Evolutionary conservation across 202 grass and related monocot species (phyloP).

Genomic region (Miscanthus sacchariflorus): DNA sequence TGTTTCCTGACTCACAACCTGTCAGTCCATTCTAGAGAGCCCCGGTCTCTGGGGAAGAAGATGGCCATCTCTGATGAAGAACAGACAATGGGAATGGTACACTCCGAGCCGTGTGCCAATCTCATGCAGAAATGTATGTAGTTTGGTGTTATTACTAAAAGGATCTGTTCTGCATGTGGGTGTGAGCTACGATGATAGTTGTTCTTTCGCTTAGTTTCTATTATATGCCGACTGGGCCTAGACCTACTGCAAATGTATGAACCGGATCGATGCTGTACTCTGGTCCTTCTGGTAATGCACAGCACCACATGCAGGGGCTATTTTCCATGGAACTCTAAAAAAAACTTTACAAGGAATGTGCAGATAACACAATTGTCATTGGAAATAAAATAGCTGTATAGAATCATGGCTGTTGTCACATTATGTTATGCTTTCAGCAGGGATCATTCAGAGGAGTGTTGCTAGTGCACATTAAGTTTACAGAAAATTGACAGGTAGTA

Average conservation of each 20-base stretch:
- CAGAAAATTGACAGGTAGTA: not conserved
- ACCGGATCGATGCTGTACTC: not conserved
- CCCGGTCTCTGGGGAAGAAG: not conserved
- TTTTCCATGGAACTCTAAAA: not conserved
- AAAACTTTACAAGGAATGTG: not conserved
- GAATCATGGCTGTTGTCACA: not conserved
- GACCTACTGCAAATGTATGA: not conserved
- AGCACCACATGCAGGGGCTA: not conserved
- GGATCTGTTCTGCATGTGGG: not conserved
- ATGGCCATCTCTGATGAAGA: not conserved
- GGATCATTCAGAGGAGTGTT: not conserved
- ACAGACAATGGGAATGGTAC: not conserved
- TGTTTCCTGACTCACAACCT: not conserved
- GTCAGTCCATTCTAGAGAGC: not conserved
- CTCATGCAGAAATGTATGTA: not conserved
- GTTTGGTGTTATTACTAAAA: not conserved
- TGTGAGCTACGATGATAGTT: not conserved
- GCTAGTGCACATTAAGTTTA: not conserved
- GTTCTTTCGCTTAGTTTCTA: not conserved
- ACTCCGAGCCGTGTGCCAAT: not conserved
- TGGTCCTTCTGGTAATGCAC: not conserved
- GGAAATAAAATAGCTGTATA: not conserved
- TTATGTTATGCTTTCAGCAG: not conserved
- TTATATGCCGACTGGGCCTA: not conserved
- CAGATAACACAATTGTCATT: not conserved